Percentiles rank a stretch among this genome's conserved stretches.
These are phyloP conservation scores for Paecilomyces niveus DNA, from an alignment of 2,329 filamentous ascomycete genomes.

Conservation along the genomic window DNA sequence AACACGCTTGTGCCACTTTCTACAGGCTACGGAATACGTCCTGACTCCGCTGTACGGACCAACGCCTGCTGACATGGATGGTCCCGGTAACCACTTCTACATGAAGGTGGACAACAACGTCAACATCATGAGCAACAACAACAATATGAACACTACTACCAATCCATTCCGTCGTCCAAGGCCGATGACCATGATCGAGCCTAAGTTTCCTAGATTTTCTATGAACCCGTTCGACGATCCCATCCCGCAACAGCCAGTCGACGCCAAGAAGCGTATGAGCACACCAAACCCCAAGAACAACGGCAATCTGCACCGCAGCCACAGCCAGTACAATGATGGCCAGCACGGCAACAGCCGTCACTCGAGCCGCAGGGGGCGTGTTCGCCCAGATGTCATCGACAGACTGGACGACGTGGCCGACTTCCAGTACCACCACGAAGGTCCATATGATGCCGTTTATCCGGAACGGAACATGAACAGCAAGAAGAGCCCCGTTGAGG, in stretches of 20 bases:
- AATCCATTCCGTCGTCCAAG: conserved; percentile 6
- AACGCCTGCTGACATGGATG: conserved; percentile 61
- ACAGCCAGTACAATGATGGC: conserved; percentile 20
- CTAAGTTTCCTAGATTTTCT: neutral
- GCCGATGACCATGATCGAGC: conserved; percentile 5
- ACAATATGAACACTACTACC: neutral
- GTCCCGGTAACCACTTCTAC: conserved; percentile 53
- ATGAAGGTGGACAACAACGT: conserved; percentile 23
- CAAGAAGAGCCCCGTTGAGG: conserved; percentile 64
- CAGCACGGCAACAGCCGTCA: conserved; percentile 21
- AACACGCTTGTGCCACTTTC: conserved; percentile 3
- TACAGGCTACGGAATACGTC: conserved; percentile 58
- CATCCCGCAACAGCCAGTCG: conserved; percentile 17
- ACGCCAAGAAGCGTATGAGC: conserved; percentile 9
- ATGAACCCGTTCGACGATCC: neutral
- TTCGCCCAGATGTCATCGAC: conserved; percentile 73
- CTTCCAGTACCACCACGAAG: conserved; percentile 75
- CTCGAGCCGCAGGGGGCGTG: conserved; percentile 58
- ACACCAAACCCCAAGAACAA: neutral
- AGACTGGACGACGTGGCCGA: conserved; percentile 61
- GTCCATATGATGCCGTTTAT: conserved; percentile 80
- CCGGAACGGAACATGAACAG: conserved; percentile 63
- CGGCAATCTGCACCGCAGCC: neutral
- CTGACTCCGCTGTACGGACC: conserved; percentile 63
- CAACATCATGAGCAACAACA: neutral